Percentiles rank a stretch among this genome's conserved stretches.
These are phyloP conservation scores for Tricholoma matsutake DNA, from an alignment of 768 basidiomycete species.

Conservation along the genomic window DNA sequence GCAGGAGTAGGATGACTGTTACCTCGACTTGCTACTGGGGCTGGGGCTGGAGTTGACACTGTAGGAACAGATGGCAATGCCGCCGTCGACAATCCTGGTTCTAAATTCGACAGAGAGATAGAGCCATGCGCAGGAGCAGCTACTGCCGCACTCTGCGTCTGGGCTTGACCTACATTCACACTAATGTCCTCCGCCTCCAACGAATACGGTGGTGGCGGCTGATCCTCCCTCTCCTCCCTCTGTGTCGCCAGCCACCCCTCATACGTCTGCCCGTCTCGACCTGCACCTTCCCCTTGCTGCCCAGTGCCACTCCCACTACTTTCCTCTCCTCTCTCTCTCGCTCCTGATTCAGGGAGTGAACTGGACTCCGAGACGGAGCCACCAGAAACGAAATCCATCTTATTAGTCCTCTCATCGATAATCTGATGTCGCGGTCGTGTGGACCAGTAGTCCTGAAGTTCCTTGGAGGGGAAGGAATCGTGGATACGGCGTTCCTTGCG, in stretches of 20 bases:
- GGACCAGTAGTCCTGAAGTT: slow-evolving; percentile 74
- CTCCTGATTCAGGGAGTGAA: neutral
- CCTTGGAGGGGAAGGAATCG: slow-evolving; percentile 66
- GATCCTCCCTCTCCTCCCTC: slow-evolving; percentile 45
- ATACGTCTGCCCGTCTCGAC: slow-evolving; percentile 32
- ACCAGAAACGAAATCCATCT: slow-evolving; percentile 30
- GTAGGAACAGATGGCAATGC: slow-evolving; percentile 1
- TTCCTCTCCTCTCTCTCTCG: neutral
- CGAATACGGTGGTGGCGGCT: slow-evolving; percentile 70
- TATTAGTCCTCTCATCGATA: slow-evolving; percentile 23
- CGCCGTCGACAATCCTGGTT: slow-evolving; percentile 1
- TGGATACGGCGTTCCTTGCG: slow-evolving; percentile 60
- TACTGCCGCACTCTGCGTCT: neutral
- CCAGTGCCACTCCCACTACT: slow-evolving; percentile 7
- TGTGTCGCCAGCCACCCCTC: slow-evolving; percentile 47
- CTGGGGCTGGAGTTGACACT: neutral
- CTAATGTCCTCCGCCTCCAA: slow-evolving; percentile 41
- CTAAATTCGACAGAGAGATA: neutral
- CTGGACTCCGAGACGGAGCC: neutral
- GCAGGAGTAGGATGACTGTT: neutral
- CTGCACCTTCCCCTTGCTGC: slow-evolving; percentile 9
- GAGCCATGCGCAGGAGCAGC: slow-evolving; percentile 1
- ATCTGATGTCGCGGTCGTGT: slow-evolving; percentile 57
- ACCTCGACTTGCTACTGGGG: slow-evolving; percentile 1
- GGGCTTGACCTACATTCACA: slow-evolving; percentile 6